Base-by-base conservation (phyloP, 2,329 filamentous ascomycete species). In the Phoma herbarum region DNA sequence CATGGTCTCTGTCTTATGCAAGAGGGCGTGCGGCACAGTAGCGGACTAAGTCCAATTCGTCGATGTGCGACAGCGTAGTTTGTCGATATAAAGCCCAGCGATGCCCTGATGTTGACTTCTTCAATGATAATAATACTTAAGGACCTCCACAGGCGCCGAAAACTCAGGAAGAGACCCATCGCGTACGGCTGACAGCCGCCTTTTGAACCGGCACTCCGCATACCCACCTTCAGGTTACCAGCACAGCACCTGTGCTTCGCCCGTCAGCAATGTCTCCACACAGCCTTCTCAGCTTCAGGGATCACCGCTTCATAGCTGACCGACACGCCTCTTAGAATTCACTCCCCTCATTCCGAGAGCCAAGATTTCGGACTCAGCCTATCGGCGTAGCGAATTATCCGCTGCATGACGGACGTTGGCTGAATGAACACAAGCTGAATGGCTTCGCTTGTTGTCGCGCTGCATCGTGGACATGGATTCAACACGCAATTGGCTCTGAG, bases 221-320 rank as follows among this genome's bases (percentile, higher is more conserved):
- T 33, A 25, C 50, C 44, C 31, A 49, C 50, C 39, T 54, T 16
- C 37, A 46, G 42, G 41, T 26, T 47, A 42, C 33, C 48, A 54
- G 39, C 45, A 45, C 49, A 50, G 45, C 41, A 50, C 11, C 22
- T 43, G 41, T 28, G 41, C 45, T 50, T 54, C 50, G 50, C 51
- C 56, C 31, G 56, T 59, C 56, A 59, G 56, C 56, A 59, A 22
- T 9, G 33, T 47, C 43, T 11, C 56, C 56, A 54, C 56, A 53
- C 46, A 54, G 50, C 45, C 50, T 20, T 50, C 45, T 39, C 50
- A 50, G 41, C 50, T 37, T 48, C 51, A 59, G 51, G 50, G 51
- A 51, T 53, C 39, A 50, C 23, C 50, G 23, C 37, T 48, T 14
- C 23, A 53, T 53, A 46, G 50, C 50, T 53, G 45, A 39, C 56